Evolutionary conservation across 2,329 filamentous ascomycete species (phyloP).

Genomic region (Didymella exigua): DNA sequence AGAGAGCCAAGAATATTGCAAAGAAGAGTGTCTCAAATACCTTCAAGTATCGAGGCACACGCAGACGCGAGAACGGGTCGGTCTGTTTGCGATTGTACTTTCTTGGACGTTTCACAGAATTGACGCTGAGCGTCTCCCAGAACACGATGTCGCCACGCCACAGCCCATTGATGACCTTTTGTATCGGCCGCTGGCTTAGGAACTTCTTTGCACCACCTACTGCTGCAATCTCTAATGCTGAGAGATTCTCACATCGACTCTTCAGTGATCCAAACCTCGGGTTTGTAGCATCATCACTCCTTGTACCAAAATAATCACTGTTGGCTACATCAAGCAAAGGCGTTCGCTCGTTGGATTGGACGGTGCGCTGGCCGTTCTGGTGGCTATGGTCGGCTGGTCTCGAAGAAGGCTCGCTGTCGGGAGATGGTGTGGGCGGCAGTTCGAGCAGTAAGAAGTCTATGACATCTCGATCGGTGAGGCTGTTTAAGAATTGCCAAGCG

Average conservation of each 20-base stretch:
- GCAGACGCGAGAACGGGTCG: conserved; percentile 65
- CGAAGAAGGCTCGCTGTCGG: conserved; percentile 22
- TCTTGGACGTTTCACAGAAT: conserved; percentile 75
- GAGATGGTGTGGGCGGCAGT: conserved; percentile 56
- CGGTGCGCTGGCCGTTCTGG: conserved; percentile 21
- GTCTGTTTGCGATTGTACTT: conserved; percentile 67
- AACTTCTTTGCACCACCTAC: conserved; percentile 84
- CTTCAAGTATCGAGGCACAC: conserved; percentile 85
- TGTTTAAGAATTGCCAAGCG: conserved; percentile 76
- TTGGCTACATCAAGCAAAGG: conserved; percentile 32
- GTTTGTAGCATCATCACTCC: conserved; percentile 38
- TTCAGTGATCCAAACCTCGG: conserved; percentile 66
- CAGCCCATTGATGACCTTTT: conserved; percentile 81
- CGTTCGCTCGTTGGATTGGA: conserved; percentile 27
- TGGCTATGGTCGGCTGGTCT: conserved; percentile 2
- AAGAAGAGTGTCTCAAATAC: conserved; percentile 85
- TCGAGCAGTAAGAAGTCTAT: conserved; percentile 78
- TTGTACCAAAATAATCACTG: conserved; percentile 32
- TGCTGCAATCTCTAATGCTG: conserved; percentile 84
- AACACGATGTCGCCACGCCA: conserved; percentile 85
- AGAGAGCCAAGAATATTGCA: conserved; percentile 74
- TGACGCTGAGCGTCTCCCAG: conserved; percentile 77
- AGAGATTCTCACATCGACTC: conserved; percentile 76
- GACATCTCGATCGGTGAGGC: conserved; percentile 72
- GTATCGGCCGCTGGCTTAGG: conserved; percentile 77